Evolutionary conservation across 2,329 filamentous ascomycete genomes (phyloP), one percentile per base, ranked within the genome.

Genomic region (Hawksworthiomyces lignivorus): DNA sequence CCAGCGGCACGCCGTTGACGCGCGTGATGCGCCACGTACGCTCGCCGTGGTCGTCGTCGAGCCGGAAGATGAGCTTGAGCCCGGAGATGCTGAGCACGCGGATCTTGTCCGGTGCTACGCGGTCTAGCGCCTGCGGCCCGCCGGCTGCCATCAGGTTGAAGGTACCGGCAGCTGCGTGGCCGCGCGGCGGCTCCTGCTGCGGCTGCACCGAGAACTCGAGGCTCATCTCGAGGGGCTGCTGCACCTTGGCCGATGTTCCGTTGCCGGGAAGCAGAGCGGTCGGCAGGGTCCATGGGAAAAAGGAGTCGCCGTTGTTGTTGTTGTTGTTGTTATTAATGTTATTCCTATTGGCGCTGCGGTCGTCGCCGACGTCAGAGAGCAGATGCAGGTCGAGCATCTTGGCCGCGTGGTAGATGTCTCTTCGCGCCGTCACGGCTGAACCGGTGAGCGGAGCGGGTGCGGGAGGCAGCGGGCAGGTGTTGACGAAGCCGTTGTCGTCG

Each of bases 271-370:
- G 72, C 52, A 94, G 70, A 20, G 77, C 72, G 1, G 70, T 68
- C 0, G 92, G 90, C 0, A 98, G 67, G 1, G 92, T 97, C 90
- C 90, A 97, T 0, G 92, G 92, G 55, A 88, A 97, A 53, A 86
- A 82, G 0, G 84, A 90, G 58, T 89, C 82, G 54, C 94, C 94
- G 1, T 79, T 47, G 21, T 30, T 36, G 29, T 46, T 20, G 31
- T 7, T 22, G 4, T 19, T 24, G 27, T 18, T 31, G 9, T 2
- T 8, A n/a, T 30, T 36, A 27, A 45, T 20, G 31, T 7, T 22
- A 5, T 19, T 24, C 17, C 12, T 31, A 8, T 2, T 8, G 9
- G 8, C 9, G 24, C 24, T 12, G 24, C 12, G 9, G 9, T 12
- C 12, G 12, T 28, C 35, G 7, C 20, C 12, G 21, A 33, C 17